Base-by-base conservation (phyloP, 2,329 filamentous ascomycete genomes). In the Talaromyces funiculosus region DNA sequence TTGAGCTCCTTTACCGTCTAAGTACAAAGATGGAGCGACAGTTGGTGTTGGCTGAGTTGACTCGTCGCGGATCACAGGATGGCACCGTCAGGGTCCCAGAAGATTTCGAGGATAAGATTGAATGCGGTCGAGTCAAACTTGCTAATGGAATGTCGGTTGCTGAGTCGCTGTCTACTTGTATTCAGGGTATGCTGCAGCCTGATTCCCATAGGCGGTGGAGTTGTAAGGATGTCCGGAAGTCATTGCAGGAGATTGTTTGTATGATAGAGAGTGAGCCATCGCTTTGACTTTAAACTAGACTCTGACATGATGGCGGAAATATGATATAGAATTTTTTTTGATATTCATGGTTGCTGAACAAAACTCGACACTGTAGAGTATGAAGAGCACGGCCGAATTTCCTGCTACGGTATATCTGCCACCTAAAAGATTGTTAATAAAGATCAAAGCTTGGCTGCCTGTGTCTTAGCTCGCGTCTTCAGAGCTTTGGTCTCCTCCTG, bases 1-100 rank as follows among this genome's bases (percentile, higher is more conserved):
- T 87, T 45, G 86, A 89, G 69, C 75, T 88, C 49, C 65, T 87
- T 0, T 82, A 80, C 63, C 76, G 72, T 4, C 84, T 88, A 57
- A 73, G 72, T 40, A 83, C 81, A 0, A 78, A 74, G 47, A 78
- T 79, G 67, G 80, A 82, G 62, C 75, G 80, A 14, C 71, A 76
- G 51, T 62, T 75, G 22, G 75, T 80, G 0, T 64, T 82, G 12
- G 71, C 68, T 12, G 69, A 74, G 12, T 61, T 82, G 29, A 77
- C 75, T 4, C 66, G 69, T 22, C 29, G 37, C 12, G 37, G 59
- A 10, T 40, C 29, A 29, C 35, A 45, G 3, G 61, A 65, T n/a
- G 58, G 56, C 40, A 68, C 67, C 3, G 67, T 68, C 4, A 63
- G 64, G 2, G 68, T 78, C 14, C 77, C 77, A 1, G 26, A 61